phyloP scores from a whole-genome alignment of 805 yeast species.

The Ogataea methylovora region DNA sequence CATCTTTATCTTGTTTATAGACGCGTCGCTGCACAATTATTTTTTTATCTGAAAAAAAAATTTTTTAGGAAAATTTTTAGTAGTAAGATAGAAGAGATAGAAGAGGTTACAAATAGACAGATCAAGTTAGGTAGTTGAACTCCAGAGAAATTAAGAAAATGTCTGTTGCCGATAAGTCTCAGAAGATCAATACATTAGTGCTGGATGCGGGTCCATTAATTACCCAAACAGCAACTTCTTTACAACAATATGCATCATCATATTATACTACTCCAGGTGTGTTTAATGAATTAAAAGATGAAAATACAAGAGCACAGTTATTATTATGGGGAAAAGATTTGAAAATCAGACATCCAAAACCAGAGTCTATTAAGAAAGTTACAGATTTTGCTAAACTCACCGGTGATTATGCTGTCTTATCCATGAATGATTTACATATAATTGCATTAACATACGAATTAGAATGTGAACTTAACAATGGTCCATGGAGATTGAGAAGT shows the following conservation, averaged over 20 bases:
- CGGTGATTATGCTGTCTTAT: constrained; percentile 85
- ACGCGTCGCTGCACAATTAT: too few species aligned
- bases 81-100: neutral
- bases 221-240: constrained; percentile 69
- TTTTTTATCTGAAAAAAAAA: neutral
- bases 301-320: constrained; percentile 69
- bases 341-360: constrained; percentile 68
- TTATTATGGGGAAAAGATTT: constrained; percentile 73
- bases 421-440: constrained; percentile 87
- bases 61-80: neutral
- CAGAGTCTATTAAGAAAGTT: constrained; percentile 56
- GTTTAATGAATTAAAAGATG: constrained; percentile 79
- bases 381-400: constrained; percentile 74
- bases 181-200: constrained; percentile 47
- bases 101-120: too few species aligned
- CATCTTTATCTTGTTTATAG: too few species aligned
- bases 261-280: constrained; percentile 93
- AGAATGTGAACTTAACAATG: constrained; percentile 62
- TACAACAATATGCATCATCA: constrained; percentile 61
- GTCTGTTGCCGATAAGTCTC: constrained; percentile 9
- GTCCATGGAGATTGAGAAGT: constrained; percentile 63
- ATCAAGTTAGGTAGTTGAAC: neutral
- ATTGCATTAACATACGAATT: constrained; percentile 87
- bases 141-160: constrained; percentile 2
- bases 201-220: constrained; percentile 95